These are phyloP conservation scores for Lasiosphaeria miniovina DNA, from an alignment of 495 filamentous ascomycete genomes.

Conservation along the genomic window DNA sequence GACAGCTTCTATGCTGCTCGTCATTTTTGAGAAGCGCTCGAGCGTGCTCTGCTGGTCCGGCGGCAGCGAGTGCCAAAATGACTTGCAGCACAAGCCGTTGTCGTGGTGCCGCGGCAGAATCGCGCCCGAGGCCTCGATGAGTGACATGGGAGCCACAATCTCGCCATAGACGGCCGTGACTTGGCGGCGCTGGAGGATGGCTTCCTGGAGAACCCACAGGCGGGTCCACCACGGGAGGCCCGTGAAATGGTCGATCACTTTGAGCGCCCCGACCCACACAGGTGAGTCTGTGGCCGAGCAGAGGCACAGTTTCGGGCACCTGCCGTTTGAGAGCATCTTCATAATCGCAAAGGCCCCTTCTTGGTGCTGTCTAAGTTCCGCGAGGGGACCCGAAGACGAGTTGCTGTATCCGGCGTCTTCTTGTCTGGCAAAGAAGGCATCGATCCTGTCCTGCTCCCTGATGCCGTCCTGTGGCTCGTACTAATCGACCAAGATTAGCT, in stretches of 20 bases:
- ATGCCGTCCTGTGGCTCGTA: background rate
- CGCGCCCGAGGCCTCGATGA: conserved; percentile 4
- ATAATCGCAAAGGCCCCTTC: conserved; percentile 3
- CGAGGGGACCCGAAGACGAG: background rate
- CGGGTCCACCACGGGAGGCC: background rate
- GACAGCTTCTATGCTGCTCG: background rate
- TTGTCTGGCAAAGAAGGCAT: background rate
- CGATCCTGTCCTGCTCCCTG: background rate
- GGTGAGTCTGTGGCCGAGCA: background rate
- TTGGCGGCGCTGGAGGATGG: background rate
- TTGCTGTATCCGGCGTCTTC: background rate
- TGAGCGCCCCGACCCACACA: background rate
- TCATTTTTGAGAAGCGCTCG: background rate
- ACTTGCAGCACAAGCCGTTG: background rate
- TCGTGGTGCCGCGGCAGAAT: conserved; percentile 4
- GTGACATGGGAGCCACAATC: conserved; percentile 1
- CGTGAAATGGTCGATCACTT: background rate
- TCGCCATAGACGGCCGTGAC: conserved; percentile 4
- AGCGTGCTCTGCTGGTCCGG: background rate
- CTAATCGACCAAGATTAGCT: background rate
- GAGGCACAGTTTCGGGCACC: background rate
- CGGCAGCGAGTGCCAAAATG: background rate
- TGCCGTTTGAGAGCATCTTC: conserved; percentile 9
- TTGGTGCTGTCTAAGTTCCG: background rate
- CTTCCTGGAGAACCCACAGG: background rate